These are phyloP conservation scores for Trichosporon faecale DNA, from an alignment of 1,284 basidiomycete species.

Conservation along the genomic window DNA sequence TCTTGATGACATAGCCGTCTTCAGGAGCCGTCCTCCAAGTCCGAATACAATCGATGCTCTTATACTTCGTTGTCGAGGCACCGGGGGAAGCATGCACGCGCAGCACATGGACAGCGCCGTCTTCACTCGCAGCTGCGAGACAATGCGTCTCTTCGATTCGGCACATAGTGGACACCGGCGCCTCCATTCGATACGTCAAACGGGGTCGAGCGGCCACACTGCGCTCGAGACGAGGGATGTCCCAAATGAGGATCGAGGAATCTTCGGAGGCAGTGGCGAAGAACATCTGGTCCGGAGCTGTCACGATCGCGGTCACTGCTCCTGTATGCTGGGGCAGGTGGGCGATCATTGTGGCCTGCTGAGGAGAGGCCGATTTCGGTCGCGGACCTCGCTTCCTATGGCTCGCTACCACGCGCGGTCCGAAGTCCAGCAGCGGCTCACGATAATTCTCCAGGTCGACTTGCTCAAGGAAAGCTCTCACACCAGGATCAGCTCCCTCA, in stretches of 20 bases:
- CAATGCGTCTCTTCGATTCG: constrained; percentile 79
- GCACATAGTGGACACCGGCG: constrained; percentile 74
- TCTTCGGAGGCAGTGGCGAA: constrained; percentile 88
- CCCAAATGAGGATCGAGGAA: constrained; percentile 79
- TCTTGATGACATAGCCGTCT: constrained; percentile 37
- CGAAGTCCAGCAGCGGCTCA: constrained; percentile 82
- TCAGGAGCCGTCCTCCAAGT: constrained; percentile 30
- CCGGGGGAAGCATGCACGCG: constrained; percentile 69
- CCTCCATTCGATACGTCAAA: constrained; percentile 53
- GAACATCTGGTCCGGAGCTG: constrained; percentile 90
- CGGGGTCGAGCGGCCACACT: constrained; percentile 58
- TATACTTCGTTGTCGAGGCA: constrained; percentile 67
- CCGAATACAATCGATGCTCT: constrained; percentile 65
- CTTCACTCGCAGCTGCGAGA: constrained; percentile 80
- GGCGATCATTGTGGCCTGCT: constrained; percentile 73
- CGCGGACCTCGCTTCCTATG: constrained; percentile 67
- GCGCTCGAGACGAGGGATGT: constrained; percentile 71
- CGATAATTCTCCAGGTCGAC: constrained; percentile 79
- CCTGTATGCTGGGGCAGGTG: constrained; percentile 82
- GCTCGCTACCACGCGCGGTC: constrained; percentile 72
- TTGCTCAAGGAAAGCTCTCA: constrained; percentile 79
- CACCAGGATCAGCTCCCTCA: constrained; percentile 80
- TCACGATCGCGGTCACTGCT: constrained; percentile 72
- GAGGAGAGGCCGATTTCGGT: constrained; percentile 55
- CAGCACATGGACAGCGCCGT: constrained; percentile 79